A percentile compares a stretch with the other conserved stretches of the same genome.
Evolutionary conservation across 2,329 filamentous ascomycete genomes (phyloP).

Genomic region (Colletotrichum orchidophilum): DNA sequence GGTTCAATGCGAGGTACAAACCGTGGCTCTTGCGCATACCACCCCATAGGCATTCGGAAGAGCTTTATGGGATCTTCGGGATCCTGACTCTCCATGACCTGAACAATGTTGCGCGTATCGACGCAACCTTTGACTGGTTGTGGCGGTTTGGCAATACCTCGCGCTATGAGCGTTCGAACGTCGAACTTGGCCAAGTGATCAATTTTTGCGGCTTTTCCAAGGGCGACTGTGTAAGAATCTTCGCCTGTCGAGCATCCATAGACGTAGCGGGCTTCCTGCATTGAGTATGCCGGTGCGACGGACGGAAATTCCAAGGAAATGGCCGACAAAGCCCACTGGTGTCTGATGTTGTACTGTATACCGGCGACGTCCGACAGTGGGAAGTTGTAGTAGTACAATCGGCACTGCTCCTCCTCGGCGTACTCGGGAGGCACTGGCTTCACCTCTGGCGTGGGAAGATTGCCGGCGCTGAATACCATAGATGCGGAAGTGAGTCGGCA

Average conservation of each 20-base stretch:
- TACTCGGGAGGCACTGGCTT: constrained; percentile 44
- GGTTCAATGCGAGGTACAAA: constrained; percentile 63
- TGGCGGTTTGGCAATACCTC: constrained; percentile 57
- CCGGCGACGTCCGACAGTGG: constrained; percentile 44
- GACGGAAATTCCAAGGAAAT: constrained; percentile 77
- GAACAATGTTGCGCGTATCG: constrained; percentile 62
- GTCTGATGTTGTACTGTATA: constrained; percentile 53
- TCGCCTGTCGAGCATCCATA: constrained; percentile 73
- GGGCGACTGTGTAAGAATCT: constrained; percentile 65
- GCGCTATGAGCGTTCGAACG: constrained; percentile 58
- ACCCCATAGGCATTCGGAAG: constrained; percentile 68
- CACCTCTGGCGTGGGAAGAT: constrained; percentile 62
- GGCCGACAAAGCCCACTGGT: constrained; percentile 71
- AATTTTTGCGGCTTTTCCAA: constrained; percentile 73
- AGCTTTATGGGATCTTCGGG: constrained; percentile 65
- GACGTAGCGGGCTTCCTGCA: constrained; percentile 67
- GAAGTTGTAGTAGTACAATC: constrained; percentile 76
- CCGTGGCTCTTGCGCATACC: constrained; percentile 73
- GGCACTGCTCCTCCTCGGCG: constrained; percentile 71
- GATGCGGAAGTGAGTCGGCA: constrained; percentile 74
- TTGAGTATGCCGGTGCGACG: constrained; percentile 61
- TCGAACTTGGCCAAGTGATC: constrained; percentile 73
- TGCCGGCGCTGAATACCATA: constrained; percentile 71
- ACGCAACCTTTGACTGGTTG: constrained; percentile 67
- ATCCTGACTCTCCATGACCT: constrained; percentile 59